Evolutionary conservation across 257 asterid genomes (phyloP).

Genomic region (Pogostemon cablin): DNA sequence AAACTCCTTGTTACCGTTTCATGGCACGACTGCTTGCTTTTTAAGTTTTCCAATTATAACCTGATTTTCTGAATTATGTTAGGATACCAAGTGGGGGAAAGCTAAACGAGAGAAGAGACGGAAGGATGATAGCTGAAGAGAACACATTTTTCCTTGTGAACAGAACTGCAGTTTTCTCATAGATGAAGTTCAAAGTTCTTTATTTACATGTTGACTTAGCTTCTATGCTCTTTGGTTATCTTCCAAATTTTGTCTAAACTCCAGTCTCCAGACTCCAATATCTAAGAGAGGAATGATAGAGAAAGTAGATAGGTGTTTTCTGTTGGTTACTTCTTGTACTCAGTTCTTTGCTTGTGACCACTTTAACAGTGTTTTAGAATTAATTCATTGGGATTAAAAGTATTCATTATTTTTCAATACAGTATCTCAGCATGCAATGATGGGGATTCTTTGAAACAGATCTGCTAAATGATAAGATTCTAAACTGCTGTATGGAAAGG

Average conservation of each 20-base stretch:
- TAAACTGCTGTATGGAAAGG: no score
- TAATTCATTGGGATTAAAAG: neutral
- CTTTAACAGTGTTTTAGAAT: neutral
- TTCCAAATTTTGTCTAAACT: slow-evolving; percentile 29
- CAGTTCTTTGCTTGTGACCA: neutral
- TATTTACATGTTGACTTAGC: slow-evolving; percentile 14
- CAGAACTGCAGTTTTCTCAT: slow-evolving; percentile 23
- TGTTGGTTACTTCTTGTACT: neutral
- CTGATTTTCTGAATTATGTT: slow-evolving; percentile 33
- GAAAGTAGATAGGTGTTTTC: neutral
- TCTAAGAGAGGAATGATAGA: slow-evolving; percentile 15
- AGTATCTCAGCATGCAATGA: no score
- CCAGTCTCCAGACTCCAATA: neutral
- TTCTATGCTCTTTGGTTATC: slow-evolving; percentile 13
- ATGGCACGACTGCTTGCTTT: slow-evolving; percentile 7
- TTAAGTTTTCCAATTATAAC: slow-evolving; percentile 8
- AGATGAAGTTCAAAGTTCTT: slow-evolving; percentile 12
- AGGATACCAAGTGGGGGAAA: slow-evolving; percentile 38
- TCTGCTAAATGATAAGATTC: no score
- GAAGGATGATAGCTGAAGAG: slow-evolving; percentile 43
- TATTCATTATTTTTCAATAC: neutral
- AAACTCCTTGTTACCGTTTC: neutral
- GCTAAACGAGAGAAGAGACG: slow-evolving; percentile 51
- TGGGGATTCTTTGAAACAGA: no score
- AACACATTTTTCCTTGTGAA: slow-evolving; percentile 15